Conservation (phyloP, 768 basidiomycete genomes). For the Lactarius akahatsu region DNA sequence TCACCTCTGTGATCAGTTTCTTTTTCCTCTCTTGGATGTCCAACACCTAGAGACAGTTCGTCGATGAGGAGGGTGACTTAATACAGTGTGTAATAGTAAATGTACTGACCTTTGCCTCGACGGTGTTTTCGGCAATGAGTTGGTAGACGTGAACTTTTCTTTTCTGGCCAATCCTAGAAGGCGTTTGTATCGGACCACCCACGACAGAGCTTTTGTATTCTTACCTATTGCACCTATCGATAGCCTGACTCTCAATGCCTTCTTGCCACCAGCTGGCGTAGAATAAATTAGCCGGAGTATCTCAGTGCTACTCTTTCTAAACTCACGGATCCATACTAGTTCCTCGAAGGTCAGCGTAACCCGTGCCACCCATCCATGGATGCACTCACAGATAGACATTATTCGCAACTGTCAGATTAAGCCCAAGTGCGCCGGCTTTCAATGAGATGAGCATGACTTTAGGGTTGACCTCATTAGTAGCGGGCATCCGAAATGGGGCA, state of each 20-base stretch:
- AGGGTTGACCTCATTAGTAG: constrained; percentile 49
- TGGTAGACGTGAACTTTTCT: constrained; percentile 86
- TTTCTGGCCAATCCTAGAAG: constrained; percentile 68
- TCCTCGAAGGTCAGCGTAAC: constrained; percentile 6
- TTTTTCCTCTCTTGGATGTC: constrained; percentile 90
- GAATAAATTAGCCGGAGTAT: constrained; percentile 1
- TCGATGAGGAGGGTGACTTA: not conserved
- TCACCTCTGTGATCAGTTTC: constrained; percentile 65
- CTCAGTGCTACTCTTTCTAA: not conserved
- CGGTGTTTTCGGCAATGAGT: constrained; percentile 84
- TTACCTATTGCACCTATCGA: constrained; percentile 74
- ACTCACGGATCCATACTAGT: constrained; percentile 81
- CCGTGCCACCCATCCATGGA: not conserved
- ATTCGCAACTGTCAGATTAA: constrained; percentile 88
- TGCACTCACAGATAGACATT: constrained; percentile 73
- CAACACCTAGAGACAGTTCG: constrained; percentile 49
- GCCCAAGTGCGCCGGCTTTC: constrained; percentile 78
- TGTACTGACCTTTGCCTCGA: constrained; percentile 69
- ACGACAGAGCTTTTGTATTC: not conserved
- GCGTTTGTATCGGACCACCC: not conserved
- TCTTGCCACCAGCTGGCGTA: constrained; percentile 78
- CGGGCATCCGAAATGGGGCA: not conserved
- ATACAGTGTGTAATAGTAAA: not conserved
- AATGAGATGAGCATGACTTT: constrained; percentile 84
- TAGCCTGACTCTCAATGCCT: constrained; percentile 82